Percentiles rank a stretch among this genome's conserved stretches.
Evolutionary conservation across 2,329 filamentous ascomycete species (phyloP).

Genomic region (Xylaria sp.): DNA sequence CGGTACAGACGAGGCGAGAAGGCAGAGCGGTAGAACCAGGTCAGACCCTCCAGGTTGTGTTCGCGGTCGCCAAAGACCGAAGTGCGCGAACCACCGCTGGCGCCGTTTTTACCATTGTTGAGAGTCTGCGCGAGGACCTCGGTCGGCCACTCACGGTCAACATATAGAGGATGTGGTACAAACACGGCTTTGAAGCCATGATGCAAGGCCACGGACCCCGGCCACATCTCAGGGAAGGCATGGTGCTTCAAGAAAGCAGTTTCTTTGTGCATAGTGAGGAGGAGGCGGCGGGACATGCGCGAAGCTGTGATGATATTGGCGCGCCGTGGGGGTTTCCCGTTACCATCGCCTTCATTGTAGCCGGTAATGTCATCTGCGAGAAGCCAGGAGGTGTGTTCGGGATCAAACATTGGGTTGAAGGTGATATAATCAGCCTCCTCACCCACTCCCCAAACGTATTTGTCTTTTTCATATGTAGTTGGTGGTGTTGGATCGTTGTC

Average conservation of each 20-base stretch:
- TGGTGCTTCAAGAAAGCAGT: constrained; percentile 86
- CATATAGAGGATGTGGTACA: constrained; percentile 83
- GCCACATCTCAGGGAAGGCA: constrained; percentile 98
- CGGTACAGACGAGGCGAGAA: constrained; percentile 86
- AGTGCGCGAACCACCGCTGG: constrained; percentile 76
- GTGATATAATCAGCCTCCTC: constrained; percentile 94
- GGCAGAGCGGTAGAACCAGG: constrained; percentile 90
- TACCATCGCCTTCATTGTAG: constrained; percentile 74
- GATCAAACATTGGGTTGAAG: constrained; percentile 92
- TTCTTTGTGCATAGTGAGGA: constrained; percentile 90
- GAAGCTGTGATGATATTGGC: constrained; percentile 90
- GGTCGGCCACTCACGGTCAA: constrained; percentile 87
- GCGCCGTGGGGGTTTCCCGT: constrained; percentile 75
- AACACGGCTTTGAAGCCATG: constrained; percentile 59
- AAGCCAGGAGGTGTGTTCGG: constrained; percentile 85
- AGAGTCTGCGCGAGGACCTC: constrained; percentile 81
- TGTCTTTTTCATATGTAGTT: constrained; percentile 78
- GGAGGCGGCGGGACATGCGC: constrained; percentile 81
- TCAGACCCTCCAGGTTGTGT: constrained; percentile 87
- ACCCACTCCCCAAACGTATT: constrained; percentile 86
- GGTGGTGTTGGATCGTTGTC: constrained; percentile 80
- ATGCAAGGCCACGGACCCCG: constrained; percentile 85
- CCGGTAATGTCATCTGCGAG: constrained; percentile 86
- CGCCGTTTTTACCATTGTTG: constrained; percentile 81
- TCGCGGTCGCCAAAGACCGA: constrained; percentile 85